Evolutionary conservation across 305 asterid genomes (phyloP).

Genomic region (Plantago rigida): DNA sequence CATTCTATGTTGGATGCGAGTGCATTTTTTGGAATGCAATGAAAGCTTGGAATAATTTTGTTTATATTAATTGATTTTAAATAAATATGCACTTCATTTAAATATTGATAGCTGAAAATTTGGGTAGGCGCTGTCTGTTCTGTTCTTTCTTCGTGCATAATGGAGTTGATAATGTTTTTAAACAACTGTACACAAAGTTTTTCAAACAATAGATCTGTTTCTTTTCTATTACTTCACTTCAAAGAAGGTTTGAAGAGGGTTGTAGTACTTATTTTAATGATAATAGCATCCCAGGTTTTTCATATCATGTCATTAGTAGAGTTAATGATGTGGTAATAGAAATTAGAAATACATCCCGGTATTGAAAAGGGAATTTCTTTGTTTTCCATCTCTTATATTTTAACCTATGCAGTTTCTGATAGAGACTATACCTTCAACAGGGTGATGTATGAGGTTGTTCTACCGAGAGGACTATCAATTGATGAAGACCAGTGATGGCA

Average conservation of each 20-base stretch:
- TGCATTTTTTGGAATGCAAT: too few relatives aligned
- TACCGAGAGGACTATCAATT: not conserved
- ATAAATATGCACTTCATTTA: too few relatives aligned
- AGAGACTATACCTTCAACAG: slow-evolving; percentile 1
- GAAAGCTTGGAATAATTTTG: too few relatives aligned
- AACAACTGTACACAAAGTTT: too few relatives aligned
- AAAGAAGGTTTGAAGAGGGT: too few relatives aligned
- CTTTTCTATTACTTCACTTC: not conserved
- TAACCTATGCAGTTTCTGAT: not conserved
- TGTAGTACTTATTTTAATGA: too few relatives aligned
- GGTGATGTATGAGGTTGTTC: not conserved
- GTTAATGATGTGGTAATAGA: not conserved
- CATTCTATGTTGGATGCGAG: too few relatives aligned
- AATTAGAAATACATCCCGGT: not conserved
- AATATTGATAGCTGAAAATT: too few relatives aligned
- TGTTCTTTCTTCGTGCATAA: too few relatives aligned
- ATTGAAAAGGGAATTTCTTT: not conserved
- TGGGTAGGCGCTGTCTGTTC: too few relatives aligned
- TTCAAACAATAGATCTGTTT: not conserved
- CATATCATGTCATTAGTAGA: not conserved
- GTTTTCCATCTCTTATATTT: not conserved
- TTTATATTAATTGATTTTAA: too few relatives aligned
- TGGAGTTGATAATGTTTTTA: too few relatives aligned
- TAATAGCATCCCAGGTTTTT: not conserved
- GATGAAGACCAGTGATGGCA: slow-evolving; percentile 2